Evolutionary conservation across 352 stramenopile species (phyloP), one percentile per base, ranked within the genome.

Genomic region (Pythium insidiosum): DNA sequence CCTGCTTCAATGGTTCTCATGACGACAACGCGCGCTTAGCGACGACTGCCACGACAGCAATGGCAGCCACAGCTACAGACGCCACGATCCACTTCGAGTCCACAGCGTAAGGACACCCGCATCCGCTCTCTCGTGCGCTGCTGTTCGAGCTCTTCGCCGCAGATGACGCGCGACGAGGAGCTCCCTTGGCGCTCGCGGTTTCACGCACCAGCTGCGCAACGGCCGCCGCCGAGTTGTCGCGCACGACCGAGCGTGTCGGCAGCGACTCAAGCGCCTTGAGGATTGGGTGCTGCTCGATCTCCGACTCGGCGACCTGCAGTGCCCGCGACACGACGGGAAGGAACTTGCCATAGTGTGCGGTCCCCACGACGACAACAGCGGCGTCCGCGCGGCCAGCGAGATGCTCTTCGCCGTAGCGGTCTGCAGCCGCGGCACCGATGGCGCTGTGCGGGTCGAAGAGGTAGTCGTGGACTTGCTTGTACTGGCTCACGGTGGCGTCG

Each of bases 261-360:
- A 90, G 60, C 9, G 45, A 61, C 61, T 92, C 82, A 6, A 94
- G 54, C 18, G 73, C 58, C 60, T 90, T 75, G 20, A 94, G 64
- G 47, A 85, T 70, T 42, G 61, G 56, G 52, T 94, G 82, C 62
- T 94, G 82, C 53, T 71, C 29, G 18, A 92, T 72, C 36, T 84
- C 63, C 6, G 50, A 33, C 58, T 87, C 70, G 22, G 50, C 24
- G 50, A 88, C 68, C 63, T 78, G 68, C 21, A 98, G 79, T 11
- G 94, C 94, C 56, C 84, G 73, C 6, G 68, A 84, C 11, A 96
- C 84, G 5, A 97, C 94, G 1, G 88, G 91, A 42, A 97, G 65
- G 58, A 99, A 99, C 72, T 99, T 99, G 56, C 87, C 96, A 52
- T 97, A 96, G 67, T 99, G 95, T 3, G 96, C 96, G 25, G 94